phyloP scores from a whole-genome alignment of 2,329 filamentous ascomycete genomes.

The Penicillium sp. region DNA sequence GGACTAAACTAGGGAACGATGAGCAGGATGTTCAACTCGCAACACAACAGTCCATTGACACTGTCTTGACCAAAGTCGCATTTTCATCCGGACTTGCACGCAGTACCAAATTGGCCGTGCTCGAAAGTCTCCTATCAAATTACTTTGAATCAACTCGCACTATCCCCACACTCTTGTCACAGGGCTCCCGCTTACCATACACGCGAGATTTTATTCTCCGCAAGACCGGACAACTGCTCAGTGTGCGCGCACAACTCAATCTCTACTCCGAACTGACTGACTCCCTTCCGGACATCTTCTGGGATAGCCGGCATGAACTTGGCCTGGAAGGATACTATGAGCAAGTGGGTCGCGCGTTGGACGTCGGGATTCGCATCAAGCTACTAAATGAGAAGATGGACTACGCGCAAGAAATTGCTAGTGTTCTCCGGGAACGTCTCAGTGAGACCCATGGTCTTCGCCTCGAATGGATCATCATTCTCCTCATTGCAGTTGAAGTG shows the following conservation, averaged over 20 bases:
- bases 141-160: conserved; percentile 83
- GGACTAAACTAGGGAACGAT: conserved; percentile 54
- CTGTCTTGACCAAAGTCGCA: conserved; percentile 84
- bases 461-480: conserved; percentile 93
- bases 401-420: conserved; percentile 92
- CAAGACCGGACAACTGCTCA: conserved; percentile 88
- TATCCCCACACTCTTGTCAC: conserved; percentile 72
- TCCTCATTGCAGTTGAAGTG: conserved; percentile 88
- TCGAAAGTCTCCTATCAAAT: conserved; percentile 72
- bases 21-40: conserved; percentile 18
- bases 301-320: conserved; percentile 84
- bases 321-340: conserved; percentile 93
- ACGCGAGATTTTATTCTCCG: conserved; percentile 74
- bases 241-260: conserved; percentile 85
- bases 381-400: conserved; percentile 96
- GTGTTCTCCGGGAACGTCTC: conserved; percentile 76
- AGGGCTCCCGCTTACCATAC: conserved; percentile 58
- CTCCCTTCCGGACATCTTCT: conserved; percentile 90
- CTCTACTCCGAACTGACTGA: conserved; percentile 96
- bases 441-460: conserved; percentile 84
- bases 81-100: conserved; percentile 91
- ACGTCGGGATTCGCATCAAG: conserved; percentile 85
- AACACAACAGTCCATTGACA: conserved; percentile 46
- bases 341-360: conserved; percentile 80
- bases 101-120: conserved; percentile 85